Conservation (phyloP, 768 basidiomycete genomes). For the Lentinula lateritia region DNA sequence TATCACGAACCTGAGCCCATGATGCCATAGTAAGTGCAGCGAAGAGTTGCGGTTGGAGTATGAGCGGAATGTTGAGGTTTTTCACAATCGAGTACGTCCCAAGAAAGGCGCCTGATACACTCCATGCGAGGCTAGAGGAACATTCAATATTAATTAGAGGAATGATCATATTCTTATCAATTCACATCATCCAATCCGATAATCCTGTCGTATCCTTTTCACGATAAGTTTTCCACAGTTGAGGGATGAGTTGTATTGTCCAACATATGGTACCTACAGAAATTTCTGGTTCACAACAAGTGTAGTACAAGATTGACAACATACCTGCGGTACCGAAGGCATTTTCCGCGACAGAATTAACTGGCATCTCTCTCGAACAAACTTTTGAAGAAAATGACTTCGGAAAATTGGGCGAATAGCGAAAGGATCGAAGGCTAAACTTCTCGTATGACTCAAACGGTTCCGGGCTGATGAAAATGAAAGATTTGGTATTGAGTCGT, state of each 20-base stretch:
- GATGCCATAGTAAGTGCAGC: conserved; percentile 17
- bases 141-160: not conserved
- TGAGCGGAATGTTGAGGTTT: conserved; percentile 66
- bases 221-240: conserved; percentile 69
- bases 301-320: too few species aligned
- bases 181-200: conserved; percentile 60
- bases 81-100: conserved; percentile 67
- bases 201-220: conserved; percentile 65
- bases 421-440: too few species aligned
- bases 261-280: conserved; percentile 56
- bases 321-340: conserved; percentile 63
- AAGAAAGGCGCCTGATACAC: conserved; percentile 49
- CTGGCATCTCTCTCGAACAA: conserved; percentile 27
- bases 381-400: too few species aligned
- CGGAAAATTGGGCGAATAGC: too few species aligned
- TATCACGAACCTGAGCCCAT: conserved; percentile 2
- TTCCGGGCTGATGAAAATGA: too few species aligned
- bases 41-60: conserved; percentile 64
- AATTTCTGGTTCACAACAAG: not conserved
- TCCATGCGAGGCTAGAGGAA: conserved; percentile 51
- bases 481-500: too few species aligned
- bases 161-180: conserved; percentile 10
- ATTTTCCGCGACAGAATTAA: conserved; percentile 55
- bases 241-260: conserved; percentile 64
- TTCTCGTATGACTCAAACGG: too few species aligned